These are phyloP conservation scores for Amphibolis antarctica DNA, from an alignment of 106 monocot species.

Conservation along the genomic window DNA sequence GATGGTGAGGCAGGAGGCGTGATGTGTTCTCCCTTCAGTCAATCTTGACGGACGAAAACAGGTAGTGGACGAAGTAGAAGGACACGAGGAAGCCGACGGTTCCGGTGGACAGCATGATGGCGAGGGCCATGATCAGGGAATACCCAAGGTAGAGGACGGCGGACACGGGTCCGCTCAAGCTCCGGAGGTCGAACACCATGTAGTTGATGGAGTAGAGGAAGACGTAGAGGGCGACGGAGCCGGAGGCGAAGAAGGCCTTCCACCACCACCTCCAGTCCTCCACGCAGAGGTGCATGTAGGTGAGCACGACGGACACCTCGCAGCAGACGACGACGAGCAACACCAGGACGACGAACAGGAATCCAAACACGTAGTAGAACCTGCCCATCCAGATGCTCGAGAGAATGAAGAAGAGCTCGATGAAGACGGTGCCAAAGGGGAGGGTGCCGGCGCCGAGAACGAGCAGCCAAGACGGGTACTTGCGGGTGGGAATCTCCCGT, in stretches of 20 bases:
- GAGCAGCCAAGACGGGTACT: constrained; percentile 57
- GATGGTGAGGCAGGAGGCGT: too few relatives aligned
- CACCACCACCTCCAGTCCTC: constrained; percentile 84
- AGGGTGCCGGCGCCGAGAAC: constrained; percentile 53
- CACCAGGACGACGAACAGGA: constrained; percentile 43
- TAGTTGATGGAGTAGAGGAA: constrained; percentile 61
- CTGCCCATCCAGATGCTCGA: constrained; percentile 58
- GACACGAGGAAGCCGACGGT: constrained; percentile 57
- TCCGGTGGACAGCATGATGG: constrained; percentile 56
- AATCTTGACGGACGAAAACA: constrained; percentile 63
- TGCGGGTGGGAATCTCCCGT: constrained; percentile 44
- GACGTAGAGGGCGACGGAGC: constrained; percentile 53
- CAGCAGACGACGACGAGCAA: constrained; percentile 50
- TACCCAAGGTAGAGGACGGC: constrained; percentile 53
- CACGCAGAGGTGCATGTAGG: constrained; percentile 65
- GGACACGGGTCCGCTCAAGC: constrained; percentile 58
- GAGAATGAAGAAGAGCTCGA: constrained; percentile 65
- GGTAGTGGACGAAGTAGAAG: constrained; percentile 55
- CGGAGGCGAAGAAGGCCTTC: constrained; percentile 63
- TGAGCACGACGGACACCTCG: constrained; percentile 61
- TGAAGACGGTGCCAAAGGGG: constrained; percentile 54
- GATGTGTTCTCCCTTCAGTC: constrained; percentile 34
- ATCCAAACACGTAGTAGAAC: constrained; percentile 69
- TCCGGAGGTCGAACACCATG: constrained; percentile 53
- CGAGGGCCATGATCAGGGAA: constrained; percentile 46